Evolutionary conservation across 2,329 filamentous ascomycete species (phyloP), one percentile per base, ranked within the genome.

Genomic region (Madurella fahalii): DNA sequence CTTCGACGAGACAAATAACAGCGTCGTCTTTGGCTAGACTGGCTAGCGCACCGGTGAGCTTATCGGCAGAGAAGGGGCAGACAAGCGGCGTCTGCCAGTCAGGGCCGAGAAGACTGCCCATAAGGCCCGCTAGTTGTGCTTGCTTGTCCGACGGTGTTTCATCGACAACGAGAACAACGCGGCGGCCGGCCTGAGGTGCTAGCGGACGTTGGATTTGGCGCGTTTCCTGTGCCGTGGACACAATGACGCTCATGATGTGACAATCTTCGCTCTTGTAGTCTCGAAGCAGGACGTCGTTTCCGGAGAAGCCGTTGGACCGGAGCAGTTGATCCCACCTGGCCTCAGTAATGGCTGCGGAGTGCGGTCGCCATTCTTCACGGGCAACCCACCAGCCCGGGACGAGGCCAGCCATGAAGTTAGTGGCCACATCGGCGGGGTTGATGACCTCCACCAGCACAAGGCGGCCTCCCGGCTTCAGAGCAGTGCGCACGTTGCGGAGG

Each of bases 401-500:
- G 1, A 62, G 47, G 1, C 69, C 70, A 30, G 34, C 44, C 3
- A 37, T 20, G 8, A 56, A 51, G 37, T 39, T 37, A 18, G 40
- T 31, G 15, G 20, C 17, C 37, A 46, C n/a, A 9, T 32, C 31
- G 37, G 39, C 47, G n/a, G 48, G 43, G 16, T 46, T 32, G 18
- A 44, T 51, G 12, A 40, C 17, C 43, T 52, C 52, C 9, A 50
- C 15, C 32, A 63, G 59, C 5, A 64, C 54, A 15, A 79, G 62
- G 40, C 68, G 66, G 1, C 75, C 75, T 4, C 68, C 71, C 0
- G 73, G 68, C 15, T 65, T 67, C 2, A 72, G 57, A 8, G 73
- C 56, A 4, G 56, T 58, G 16, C 70, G 66, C 17, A 67, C 61
- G 47, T 71, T 66, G 11, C 45, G 20, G 62, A 68, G n/a, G 20